Evolutionary conservation across 2,329 filamentous ascomycete species (phyloP).

Genomic region (Aureobasidium sp.): DNA sequence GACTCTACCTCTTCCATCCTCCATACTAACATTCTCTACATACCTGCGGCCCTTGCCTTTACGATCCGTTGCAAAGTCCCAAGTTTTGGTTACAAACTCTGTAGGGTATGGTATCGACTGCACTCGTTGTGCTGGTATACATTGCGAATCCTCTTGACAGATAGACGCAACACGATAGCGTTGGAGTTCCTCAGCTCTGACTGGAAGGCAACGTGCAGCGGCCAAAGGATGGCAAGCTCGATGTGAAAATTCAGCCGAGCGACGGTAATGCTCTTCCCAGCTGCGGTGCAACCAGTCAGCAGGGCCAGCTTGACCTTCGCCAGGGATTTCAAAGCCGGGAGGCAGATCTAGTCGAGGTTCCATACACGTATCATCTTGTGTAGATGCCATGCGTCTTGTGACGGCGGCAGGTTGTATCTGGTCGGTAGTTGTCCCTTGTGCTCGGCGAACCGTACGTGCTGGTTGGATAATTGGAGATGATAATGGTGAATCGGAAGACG

Average conservation of each 20-base stretch:
- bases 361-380: no score
- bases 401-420: background rate
- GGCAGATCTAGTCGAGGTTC: background rate
- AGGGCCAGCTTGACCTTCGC: background rate
- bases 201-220: background rate
- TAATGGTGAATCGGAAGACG: background rate
- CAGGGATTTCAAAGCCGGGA: background rate
- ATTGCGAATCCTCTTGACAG: background rate
- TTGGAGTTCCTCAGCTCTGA: background rate
- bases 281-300: background rate
- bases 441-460: background rate
- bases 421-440: background rate
- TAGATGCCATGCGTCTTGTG: no score
- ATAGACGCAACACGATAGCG: background rate
- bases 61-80: background rate
- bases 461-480: background rate
- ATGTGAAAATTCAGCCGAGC: background rate
- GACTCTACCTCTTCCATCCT: background rate
- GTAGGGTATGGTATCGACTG: background rate
- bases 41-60: background rate
- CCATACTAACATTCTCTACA: background rate
- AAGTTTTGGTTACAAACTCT: background rate
- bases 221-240: background rate
- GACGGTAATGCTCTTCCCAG: conserved; percentile 1
- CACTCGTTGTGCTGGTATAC: background rate